Conservation (phyloP, 169 alveolate species). For the Plasmodium cynomolgi region DNA sequence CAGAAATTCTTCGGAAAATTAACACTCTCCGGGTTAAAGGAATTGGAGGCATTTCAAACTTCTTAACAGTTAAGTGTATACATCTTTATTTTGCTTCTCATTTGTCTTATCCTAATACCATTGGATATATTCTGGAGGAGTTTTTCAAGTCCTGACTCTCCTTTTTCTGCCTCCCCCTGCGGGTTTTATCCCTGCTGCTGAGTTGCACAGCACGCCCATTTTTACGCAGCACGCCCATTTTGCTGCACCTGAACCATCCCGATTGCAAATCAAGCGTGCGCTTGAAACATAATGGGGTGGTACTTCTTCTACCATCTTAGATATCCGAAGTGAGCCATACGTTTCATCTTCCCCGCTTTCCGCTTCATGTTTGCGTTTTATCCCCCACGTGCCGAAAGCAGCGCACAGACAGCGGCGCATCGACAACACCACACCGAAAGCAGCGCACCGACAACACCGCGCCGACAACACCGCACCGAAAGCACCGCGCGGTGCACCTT, state of each 20-base stretch:
- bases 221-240: too few relatives aligned
- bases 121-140: constrained; percentile 64
- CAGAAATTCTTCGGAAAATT: constrained; percentile 75
- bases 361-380: not conserved
- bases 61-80: constrained; percentile 82
- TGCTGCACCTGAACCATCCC: too few relatives aligned
- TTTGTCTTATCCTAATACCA: constrained; percentile 63
- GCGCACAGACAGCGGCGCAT: too few relatives aligned
- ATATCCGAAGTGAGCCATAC: not conserved
- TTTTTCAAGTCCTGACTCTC: constrained; percentile 29
- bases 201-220: not conserved
- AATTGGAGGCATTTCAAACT: constrained; percentile 82
- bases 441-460: too few relatives aligned
- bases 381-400: not conserved
- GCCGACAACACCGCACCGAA: not conserved
- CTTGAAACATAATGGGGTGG: too few relatives aligned
- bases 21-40: constrained; percentile 82
- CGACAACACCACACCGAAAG: not conserved
- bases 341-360: not conserved
- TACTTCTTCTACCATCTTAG: too few relatives aligned
- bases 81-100: constrained; percentile 82
- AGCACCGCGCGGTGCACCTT: not conserved
- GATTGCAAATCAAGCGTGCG: too few relatives aligned
- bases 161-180: too few relatives aligned
- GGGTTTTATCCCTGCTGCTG: not conserved